Base-by-base conservation (phyloP, 345 rosid genomes). In the Punica granatum region DNA sequence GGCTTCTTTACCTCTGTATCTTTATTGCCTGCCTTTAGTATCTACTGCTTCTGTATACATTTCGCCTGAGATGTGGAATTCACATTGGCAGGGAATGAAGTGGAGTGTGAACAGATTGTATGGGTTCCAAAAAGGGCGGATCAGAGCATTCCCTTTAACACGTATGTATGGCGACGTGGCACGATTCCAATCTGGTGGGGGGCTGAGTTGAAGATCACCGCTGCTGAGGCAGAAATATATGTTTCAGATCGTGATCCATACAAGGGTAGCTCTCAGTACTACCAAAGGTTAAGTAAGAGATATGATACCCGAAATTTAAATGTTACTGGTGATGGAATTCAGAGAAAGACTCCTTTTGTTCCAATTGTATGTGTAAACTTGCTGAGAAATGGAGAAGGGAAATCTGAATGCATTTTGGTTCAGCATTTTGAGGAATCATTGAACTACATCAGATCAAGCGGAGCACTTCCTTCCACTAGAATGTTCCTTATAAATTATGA, bases 111-210 rank as follows among this genome's bases (percentile, higher is more conserved):
- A 81, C 99, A 94, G 82, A 84, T 94, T 72, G 90, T 89, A 73
- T 94, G 97, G 97, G 82, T 81, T 59, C 97, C 99, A 67, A 91
- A 83, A 81, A 85, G 61, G 74, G 60, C 85, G 21, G 88, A 86
- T 75, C 92, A 80, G 76, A 85, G 91, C 77, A 69, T 89, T 75
- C 92, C 92, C 78, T 94, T 91, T 72, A 94, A 78, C 72, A 85
- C 92, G 26, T 89, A 86, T 69, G 80, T 89, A 42, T 94, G 97
- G 99, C 88, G 97, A 62, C 88, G 97, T 65, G 99, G 99, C 72
- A 91, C 99, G 46, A 91, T 91, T 53, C 97, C 99, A 21, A 91
- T 94, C 36, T 94, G 99, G 99, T 91, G 99, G 99, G 96, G 99
- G 82, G 97, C 99, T 46, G 97, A 94, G 69, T 68, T 94, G 71